Percentiles rank a stretch among this genome's conserved stretches.
phyloP scores from a whole-genome alignment of 352 stramenopile species.

The Pythium vanterpoolii region DNA sequence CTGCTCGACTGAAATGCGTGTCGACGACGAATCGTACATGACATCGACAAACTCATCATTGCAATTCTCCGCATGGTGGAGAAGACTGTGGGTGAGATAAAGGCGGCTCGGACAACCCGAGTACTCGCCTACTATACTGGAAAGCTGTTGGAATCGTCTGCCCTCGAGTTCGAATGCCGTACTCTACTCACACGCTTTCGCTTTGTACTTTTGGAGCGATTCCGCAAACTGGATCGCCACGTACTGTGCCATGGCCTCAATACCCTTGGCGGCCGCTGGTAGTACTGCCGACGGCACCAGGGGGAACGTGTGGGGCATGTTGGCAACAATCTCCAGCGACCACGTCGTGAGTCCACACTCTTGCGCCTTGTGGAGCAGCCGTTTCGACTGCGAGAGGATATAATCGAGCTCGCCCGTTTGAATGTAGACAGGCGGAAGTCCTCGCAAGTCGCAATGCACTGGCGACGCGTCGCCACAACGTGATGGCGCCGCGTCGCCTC shows the following conservation, averaged over 20 bases:
- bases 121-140: no score
- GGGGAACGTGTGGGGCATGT: constrained; percentile 20
- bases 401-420: constrained; percentile 13
- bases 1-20: no score
- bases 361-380: constrained; percentile 2
- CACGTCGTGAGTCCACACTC: neutral
- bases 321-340: constrained; percentile 13
- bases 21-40: no score
- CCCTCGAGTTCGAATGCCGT: no score
- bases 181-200: no score
- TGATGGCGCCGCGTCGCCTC: constrained; percentile 36
- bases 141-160: no score
- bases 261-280: neutral
- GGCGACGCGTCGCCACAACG: constrained; percentile 6
- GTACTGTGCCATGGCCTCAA: neutral
- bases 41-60: no score
- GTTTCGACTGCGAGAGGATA: constrained; percentile 6
- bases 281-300: constrained; percentile 2
- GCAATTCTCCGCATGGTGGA: no score
- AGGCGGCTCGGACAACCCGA: no score
- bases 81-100: no score
- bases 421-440: constrained; percentile 16
- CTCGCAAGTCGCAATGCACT: constrained; percentile 5
- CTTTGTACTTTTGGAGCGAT: neutral
- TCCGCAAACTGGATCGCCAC: neutral